A percentile compares a stretch with the other conserved stretches of the same genome.
These are phyloP conservation scores for Candida stauntonica DNA, from an alignment of 805 yeast species.

Conservation along the genomic window DNA sequence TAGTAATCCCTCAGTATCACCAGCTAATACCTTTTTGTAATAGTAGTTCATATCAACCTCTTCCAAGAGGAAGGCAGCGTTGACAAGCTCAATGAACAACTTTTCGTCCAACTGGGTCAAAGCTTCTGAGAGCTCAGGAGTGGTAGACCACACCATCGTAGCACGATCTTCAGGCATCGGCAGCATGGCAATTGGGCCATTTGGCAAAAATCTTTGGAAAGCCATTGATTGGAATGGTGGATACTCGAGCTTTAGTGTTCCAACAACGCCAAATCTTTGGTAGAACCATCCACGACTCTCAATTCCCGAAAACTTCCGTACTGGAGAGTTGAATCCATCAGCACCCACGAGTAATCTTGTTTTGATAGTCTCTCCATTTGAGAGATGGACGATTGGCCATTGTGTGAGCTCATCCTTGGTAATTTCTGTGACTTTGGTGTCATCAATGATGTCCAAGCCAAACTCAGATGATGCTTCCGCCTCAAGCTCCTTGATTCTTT, in stretches of 20 bases:
- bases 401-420: constrained; percentile 35
- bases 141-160: constrained; percentile 91
- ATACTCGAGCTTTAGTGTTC: constrained; percentile 70
- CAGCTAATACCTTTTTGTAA: constrained; percentile 40
- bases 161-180: constrained; percentile 86
- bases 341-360: constrained; percentile 88
- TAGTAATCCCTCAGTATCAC: constrained; percentile 40
- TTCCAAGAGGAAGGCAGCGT: constrained; percentile 81
- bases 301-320: constrained; percentile 73
- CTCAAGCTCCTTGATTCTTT: constrained; percentile 42
- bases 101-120: constrained; percentile 55
- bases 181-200: constrained; percentile 89
- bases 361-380: constrained; percentile 57
- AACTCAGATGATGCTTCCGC: constrained; percentile 13
- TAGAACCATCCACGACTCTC: constrained; percentile 92
- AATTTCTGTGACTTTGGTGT: constrained; percentile 63
- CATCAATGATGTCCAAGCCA: constrained; percentile 49
- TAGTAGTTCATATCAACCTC: constrained; percentile 73
- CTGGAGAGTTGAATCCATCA: constrained; percentile 95
- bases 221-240: constrained; percentile 72
- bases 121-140: constrained; percentile 66
- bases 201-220: constrained; percentile 87
- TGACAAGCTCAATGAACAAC: constrained; percentile 64
- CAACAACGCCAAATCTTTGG: constrained; percentile 87
- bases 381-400: constrained; percentile 76